Percentiles rank a stretch among this genome's conserved stretches.
Conservation (phyloP, 441 rosid genomes). For the Rhodomyrtus psidioides region DNA sequence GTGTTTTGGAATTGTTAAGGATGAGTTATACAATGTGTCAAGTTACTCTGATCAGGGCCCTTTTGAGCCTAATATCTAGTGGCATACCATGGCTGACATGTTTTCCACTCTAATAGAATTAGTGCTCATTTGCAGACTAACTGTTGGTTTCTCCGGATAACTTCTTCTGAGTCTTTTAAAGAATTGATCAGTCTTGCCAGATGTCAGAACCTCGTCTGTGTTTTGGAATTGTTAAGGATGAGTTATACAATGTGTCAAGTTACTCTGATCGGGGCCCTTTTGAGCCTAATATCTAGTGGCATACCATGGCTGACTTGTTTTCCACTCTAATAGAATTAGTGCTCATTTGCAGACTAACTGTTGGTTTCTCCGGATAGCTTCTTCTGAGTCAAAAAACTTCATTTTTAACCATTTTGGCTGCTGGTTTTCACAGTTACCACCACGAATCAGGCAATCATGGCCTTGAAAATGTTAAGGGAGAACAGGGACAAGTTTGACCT, state of each 20-base stretch:
- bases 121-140: not conserved
- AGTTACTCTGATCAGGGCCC: not conserved
- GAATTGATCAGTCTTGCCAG: not conserved
- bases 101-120: not conserved
- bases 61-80: not conserved
- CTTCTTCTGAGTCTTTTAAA: not conserved
- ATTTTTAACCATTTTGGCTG: not conserved
- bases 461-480: slow-evolving; percentile 6
- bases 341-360: not conserved
- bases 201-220: not conserved
- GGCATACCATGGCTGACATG: not conserved
- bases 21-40: not conserved
- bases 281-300: not conserved
- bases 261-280: not conserved
- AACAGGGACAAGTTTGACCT: slow-evolving; percentile 1
- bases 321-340: not conserved
- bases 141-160: not conserved
- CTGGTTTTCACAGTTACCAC: not conserved
- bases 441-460: not conserved
- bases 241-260: too few species aligned
- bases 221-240: not conserved
- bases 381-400: not conserved
- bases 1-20: not conserved
- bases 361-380: not conserved
- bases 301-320: not conserved